Evolutionary conservation across 345 rosid species (phyloP).

Genomic region (Mallotus nudiflorus): DNA sequence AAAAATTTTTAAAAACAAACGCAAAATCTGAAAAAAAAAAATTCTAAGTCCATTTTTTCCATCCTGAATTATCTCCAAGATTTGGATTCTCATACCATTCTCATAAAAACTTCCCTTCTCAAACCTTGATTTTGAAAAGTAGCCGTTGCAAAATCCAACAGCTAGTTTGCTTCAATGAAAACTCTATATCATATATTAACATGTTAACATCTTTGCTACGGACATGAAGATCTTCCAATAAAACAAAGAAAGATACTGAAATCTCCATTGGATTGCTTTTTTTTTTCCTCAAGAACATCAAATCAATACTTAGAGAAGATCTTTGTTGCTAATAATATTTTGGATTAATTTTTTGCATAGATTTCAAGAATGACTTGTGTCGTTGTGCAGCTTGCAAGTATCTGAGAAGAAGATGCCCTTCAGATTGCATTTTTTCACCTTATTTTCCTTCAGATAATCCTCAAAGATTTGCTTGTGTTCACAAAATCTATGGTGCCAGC

Average conservation of each 20-base stretch:
- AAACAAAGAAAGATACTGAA: slow-evolving; percentile 2
- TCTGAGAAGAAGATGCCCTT: slow-evolving; percentile 65
- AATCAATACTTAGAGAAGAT: background rate
- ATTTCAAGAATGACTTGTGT: slow-evolving; percentile 18
- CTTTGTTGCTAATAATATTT: background rate
- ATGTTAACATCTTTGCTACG: background rate
- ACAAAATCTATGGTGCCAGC: slow-evolving; percentile 74
- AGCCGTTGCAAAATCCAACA: slow-evolving; percentile 6
- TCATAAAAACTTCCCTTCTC: background rate
- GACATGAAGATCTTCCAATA: too few species aligned
- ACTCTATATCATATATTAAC: background rate
- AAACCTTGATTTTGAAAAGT: background rate
- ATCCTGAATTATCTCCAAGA: background rate
- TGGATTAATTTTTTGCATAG: background rate
- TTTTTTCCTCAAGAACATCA: background rate
- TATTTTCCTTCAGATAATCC: slow-evolving; percentile 59
- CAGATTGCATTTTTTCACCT: slow-evolving; percentile 69
- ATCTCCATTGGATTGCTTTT: background rate
- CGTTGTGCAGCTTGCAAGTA: slow-evolving; percentile 72
- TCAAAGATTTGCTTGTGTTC: slow-evolving; percentile 55
- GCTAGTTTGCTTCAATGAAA: background rate
- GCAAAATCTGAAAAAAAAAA: too few species aligned
- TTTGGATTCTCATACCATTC: background rate
- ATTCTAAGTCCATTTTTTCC: too few species aligned
- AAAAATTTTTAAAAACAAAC: too few species aligned